Conservation (phyloP, 495 filamentous ascomycete species). For the Lasiosphaeriaceae sp. region DNA sequence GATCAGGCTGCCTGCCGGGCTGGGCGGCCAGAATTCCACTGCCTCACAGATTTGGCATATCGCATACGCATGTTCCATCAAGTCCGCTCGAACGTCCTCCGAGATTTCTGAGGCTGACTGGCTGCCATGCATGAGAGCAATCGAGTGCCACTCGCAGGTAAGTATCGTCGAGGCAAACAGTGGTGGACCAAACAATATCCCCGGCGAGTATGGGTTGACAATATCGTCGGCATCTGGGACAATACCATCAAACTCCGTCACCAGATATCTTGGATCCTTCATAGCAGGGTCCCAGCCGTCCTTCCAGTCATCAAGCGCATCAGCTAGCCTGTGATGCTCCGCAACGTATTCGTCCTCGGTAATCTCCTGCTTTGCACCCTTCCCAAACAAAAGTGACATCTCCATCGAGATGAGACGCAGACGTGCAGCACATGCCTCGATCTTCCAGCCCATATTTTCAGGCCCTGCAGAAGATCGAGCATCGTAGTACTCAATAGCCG, state of each 20-base stretch:
- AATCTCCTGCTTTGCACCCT: conserved; percentile 58
- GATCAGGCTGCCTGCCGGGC: conserved; percentile 64
- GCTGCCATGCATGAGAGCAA: conserved; percentile 76
- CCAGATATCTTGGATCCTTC: conserved; percentile 52
- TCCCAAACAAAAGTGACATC: conserved; percentile 74
- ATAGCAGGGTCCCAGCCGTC: conserved; percentile 55
- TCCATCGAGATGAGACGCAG: conserved; percentile 75
- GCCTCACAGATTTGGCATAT: conserved; percentile 75
- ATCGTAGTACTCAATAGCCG: conserved; percentile 58
- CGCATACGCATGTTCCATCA: conserved; percentile 59
- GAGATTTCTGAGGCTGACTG: conserved; percentile 56
- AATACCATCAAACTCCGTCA: conserved; percentile 54
- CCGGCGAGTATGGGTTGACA: conserved; percentile 66
- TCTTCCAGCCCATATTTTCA: conserved; percentile 57
- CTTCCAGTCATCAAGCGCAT: conserved; percentile 54
- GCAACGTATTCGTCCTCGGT: conserved; percentile 58
- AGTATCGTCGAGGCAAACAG: conserved; percentile 69
- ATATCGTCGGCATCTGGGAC: conserved; percentile 58
- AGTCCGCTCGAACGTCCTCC: conserved; percentile 47
- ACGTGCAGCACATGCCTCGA: conserved; percentile 59
- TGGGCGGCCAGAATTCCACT: conserved; percentile 67
- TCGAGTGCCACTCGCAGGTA: conserved; percentile 72
- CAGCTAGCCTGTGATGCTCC: conserved; percentile 55
- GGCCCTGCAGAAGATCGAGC: conserved; percentile 58
- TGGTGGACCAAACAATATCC: conserved; percentile 60